Evolutionary conservation across 257 asterid genomes (phyloP), one percentile per base, ranked within the genome.

Genomic region (Cynanchum wilfordii): DNA sequence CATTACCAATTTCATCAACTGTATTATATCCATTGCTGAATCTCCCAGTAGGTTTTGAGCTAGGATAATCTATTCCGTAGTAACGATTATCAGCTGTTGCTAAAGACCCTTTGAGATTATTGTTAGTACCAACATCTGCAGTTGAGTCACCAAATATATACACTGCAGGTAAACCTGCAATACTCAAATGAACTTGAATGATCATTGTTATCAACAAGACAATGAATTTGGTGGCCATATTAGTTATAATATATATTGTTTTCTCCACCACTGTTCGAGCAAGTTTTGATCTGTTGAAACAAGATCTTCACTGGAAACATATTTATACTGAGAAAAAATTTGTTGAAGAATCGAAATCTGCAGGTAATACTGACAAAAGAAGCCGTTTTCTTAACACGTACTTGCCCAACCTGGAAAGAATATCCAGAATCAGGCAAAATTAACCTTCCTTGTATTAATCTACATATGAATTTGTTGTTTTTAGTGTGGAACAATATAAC

Each of bases 1-100:
- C 77, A 33, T 47, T 42, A 85, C 89, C 87, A 38, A 87, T 79
- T 49, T 47, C 51, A 65, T 87, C 92, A 2, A 84, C 88, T 16
- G 81, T 82, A 82, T 85, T 87, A 74, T 72, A 80, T 13, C 92
- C 92, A 73, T 87, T 87, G 83, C 89, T 87, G 80, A 85, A 87
- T 67, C 89, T 80, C 70, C 92, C 92, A 2, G 92, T 87, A 16
- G 87, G 66, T 7, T 20, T 73, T 8, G 72, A 33, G 45, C 76
- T 15, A 24, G 88, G 89, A 63, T 81, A 87, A 75, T 87, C 92
- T 25, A 87, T 63, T 0, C 92, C 92, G 7, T 87, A 74, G 9
- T 80, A 77, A 22, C 77, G 88, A 60, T 85, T 78, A 51, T 87
- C 65, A 54, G 89, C 89, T 27, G 38, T 75, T 5, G 85, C 84